Conservation (phyloP, 305 asterid species). For the Nicotiana rustica region DNA sequence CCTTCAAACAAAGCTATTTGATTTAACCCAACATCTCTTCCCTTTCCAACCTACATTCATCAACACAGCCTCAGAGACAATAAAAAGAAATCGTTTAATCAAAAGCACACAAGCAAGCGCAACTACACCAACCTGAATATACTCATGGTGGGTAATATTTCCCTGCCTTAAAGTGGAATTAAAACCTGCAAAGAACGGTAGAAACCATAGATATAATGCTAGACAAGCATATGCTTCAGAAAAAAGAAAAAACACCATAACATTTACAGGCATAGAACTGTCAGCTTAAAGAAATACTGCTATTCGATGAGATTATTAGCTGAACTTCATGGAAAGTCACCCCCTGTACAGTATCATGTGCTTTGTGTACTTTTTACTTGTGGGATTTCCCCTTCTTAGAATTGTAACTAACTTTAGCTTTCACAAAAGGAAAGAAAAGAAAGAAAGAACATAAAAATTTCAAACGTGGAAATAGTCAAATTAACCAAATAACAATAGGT, state of each 20-base stretch:
- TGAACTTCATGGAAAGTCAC: constrained; percentile 4
- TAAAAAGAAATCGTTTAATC: constrained; percentile 13
- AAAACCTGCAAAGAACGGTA: constrained; percentile 65
- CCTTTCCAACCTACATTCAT: constrained; percentile 90
- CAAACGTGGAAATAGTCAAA: background rate
- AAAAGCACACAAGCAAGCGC: background rate
- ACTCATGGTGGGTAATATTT: constrained; percentile 97
- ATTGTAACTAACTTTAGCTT: background rate
- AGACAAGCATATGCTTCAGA: constrained; percentile 13
- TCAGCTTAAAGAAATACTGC: background rate
- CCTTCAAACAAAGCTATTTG: constrained; percentile 98
- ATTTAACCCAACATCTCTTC: constrained; percentile 99
- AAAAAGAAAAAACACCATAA: constrained; percentile 16
- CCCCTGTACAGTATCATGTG: background rate
- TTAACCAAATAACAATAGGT: background rate
- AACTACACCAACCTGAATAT: constrained; percentile 72
- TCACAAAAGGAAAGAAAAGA: background rate
- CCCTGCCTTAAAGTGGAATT: constrained; percentile 99
- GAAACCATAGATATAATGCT: background rate
- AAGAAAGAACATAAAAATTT: background rate
- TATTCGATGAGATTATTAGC: background rate
- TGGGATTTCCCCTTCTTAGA: background rate
- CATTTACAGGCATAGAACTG: constrained; percentile 1
- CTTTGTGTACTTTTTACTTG: background rate
- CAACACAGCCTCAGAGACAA: constrained; percentile 41